Percentiles rank a stretch among this genome's conserved stretches.
Evolutionary conservation across 257 asterid genomes (phyloP).

Genomic region (Capsicum rhomboideum): DNA sequence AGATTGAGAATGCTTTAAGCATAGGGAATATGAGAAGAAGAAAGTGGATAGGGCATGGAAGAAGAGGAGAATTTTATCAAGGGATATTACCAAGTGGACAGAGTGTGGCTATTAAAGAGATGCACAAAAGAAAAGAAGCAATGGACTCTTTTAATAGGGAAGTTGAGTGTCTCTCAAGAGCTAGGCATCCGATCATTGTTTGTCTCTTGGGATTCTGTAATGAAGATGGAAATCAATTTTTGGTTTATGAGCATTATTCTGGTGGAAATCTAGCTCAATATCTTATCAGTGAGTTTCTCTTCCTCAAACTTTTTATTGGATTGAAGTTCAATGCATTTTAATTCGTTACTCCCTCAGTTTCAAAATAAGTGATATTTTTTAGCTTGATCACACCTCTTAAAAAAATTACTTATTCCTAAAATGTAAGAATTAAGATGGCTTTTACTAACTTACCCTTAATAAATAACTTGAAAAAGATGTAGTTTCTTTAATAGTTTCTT

Average conservation of each 20-base stretch:
- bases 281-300: constrained; percentile 36
- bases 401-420: no score
- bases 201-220: constrained; percentile 64
- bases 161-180: constrained; percentile 61
- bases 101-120: constrained; percentile 69
- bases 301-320: no score
- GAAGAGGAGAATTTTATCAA: constrained; percentile 65
- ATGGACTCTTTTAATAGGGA: constrained; percentile 56
- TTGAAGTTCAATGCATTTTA: neutral
- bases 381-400: no score
- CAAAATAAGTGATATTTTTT: no score
- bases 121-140: constrained; percentile 42
- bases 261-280: constrained; percentile 68
- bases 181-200: constrained; percentile 67
- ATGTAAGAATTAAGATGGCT: no score
- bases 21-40: constrained; percentile 15
- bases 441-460: no score
- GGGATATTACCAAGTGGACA: constrained; percentile 86
- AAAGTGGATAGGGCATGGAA: constrained; percentile 59
- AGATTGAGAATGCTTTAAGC: constrained; percentile 52
- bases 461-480: no score
- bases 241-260: constrained; percentile 65
- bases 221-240: constrained; percentile 65
- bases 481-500: no score
- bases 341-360: no score